Base-by-base conservation (phyloP, 768 basidiomycete genomes). In the Psilocybe subaeruginosa region DNA sequence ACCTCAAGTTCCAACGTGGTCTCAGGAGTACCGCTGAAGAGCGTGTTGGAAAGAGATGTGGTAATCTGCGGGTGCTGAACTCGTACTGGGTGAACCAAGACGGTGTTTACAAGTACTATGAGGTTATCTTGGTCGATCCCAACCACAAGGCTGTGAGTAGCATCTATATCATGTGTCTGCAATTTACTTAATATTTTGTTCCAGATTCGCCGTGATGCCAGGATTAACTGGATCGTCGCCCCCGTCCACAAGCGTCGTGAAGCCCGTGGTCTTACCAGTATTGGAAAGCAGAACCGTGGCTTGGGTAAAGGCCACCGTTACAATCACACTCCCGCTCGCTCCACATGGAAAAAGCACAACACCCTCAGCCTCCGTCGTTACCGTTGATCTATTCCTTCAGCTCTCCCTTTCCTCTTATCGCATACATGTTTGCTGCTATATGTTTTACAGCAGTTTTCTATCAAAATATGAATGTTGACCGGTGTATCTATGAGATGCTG, bases 61-160 rank as follows among this genome's bases (percentile, higher is more conserved):
- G 95, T 56, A 99, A 99, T 77, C 78, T 99, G 72, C 89, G 97
- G 58, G 97, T 99, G 66, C 75, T 97, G 71, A 97, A 97, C 82
- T 98, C 97, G 50, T 99, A 99, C 86, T 99, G 97, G 97, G 82
- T 99, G 73, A 99, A 99, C 80, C 95, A 97, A 80, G 95, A 98
- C 74, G 95, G 95, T 78, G 93, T 97, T 31, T 97, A 97, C 88
- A 97, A 97, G 77, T 98, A 97, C 83, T 99, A 88, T 81, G 97
- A 99, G 76, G 94, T 99, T 71, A 99, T 99, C 75, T 87, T 97
- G 66, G 96, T 99, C 61, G 97, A 99, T 73, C 95, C 95, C 61
- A 89, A 75, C 74, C 94, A 97, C 83, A 96, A 95, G 74, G 94
- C 92, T 70, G 94, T 95, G 74, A 70, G 93, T 78, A 6, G 31